A percentile compares a stretch with the other conserved stretches of the same genome.
Evolutionary conservation across 2,329 filamentous ascomycete genomes (phyloP).

Genomic region (Grosmannia serpens): DNA sequence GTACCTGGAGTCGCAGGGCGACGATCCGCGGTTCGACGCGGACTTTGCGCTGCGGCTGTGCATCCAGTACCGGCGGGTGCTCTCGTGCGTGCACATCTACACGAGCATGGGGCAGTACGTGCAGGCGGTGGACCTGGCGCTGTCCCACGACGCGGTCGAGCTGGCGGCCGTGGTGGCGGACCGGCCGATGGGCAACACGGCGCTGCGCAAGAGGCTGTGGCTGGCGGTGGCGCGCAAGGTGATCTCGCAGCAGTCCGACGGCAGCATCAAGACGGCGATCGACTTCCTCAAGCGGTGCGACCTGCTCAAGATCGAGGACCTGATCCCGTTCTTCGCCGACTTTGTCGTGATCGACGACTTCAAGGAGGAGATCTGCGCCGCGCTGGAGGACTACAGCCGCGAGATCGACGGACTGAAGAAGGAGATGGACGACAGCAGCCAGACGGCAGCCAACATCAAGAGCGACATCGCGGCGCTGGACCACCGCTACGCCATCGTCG

Average conservation of each 20-base stretch:
- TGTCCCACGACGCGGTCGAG: slow-evolving; percentile 82
- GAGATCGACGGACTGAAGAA: slow-evolving; percentile 80
- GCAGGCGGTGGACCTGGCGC: slow-evolving; percentile 82
- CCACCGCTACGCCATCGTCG: slow-evolving; percentile 87
- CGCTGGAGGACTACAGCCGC: slow-evolving; percentile 84
- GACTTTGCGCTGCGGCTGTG: slow-evolving; percentile 94
- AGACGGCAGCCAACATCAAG: slow-evolving; percentile 84
- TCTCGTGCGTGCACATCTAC: slow-evolving; percentile 95
- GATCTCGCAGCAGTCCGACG: slow-evolving; percentile 63
- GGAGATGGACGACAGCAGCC: slow-evolving; percentile 91
- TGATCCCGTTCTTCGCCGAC: slow-evolving; percentile 97
- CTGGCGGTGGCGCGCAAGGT: slow-evolving; percentile 90
- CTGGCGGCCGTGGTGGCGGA: slow-evolving; percentile 85
- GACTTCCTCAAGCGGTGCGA: slow-evolving; percentile 89
- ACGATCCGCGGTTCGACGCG: slow-evolving; percentile 79
- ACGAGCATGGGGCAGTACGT: slow-evolving; percentile 91
- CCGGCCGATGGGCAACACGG: slow-evolving; percentile 58
- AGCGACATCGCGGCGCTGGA: slow-evolving; percentile 78
- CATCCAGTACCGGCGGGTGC: slow-evolving; percentile 85
- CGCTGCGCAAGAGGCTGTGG: slow-evolving; percentile 88
- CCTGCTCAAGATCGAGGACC: slow-evolving; percentile 83
- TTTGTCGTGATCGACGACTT: slow-evolving; percentile 99
- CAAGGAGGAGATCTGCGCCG: slow-evolving; percentile 93
- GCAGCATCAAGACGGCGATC: slow-evolving; percentile 86
- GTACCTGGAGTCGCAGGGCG: slow-evolving; percentile 84